Percentiles rank a stretch among this genome's conserved stretches.
phyloP scores from a whole-genome alignment of 108 stramenopile genomes.

The Ochromonas danica region DNA sequence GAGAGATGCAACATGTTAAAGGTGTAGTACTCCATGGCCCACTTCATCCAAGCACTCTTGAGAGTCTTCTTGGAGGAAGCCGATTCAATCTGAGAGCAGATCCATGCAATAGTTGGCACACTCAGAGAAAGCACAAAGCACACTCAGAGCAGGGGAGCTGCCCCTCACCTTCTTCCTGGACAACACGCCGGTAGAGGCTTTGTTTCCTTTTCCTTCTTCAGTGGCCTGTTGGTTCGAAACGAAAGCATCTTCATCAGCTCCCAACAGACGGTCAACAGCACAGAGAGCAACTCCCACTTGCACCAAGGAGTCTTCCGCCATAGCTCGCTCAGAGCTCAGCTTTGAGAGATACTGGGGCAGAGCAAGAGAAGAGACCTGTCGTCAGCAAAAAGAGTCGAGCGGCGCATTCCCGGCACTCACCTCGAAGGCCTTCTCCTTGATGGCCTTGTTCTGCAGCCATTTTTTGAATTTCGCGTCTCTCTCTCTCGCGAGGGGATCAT shows the following conservation, averaged over 20 bases:
- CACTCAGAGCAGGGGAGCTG: no score
- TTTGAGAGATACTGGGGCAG: not conserved
- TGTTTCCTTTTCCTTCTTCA: no score
- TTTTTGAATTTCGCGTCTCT: slow-evolving; percentile 13
- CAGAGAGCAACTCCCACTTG: not conserved
- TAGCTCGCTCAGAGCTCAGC: not conserved
- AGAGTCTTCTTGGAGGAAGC: slow-evolving; percentile 29
- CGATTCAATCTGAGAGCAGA: no score
- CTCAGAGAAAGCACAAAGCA: no score
- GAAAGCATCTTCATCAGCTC: not conserved
- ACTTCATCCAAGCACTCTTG: slow-evolving; percentile 37
- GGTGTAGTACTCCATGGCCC: slow-evolving; percentile 46
- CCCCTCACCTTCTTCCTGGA: no score
- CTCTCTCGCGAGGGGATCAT: not conserved
- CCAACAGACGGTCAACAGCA: slow-evolving; percentile 32
- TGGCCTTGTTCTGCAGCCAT: slow-evolving; percentile 23
- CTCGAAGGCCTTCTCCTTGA: slow-evolving; percentile 30
- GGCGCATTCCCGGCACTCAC: not conserved
- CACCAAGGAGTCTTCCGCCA: slow-evolving; percentile 7
- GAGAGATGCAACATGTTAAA: slow-evolving; percentile 47
- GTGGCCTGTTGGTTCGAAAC: no score
- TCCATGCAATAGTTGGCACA: no score
- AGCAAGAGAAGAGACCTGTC: not conserved
- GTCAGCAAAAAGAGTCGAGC: not conserved
- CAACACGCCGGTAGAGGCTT: no score